These are phyloP conservation scores for Bruguiera gymnorhiza DNA, from an alignment of 345 rosid species.

Conservation along the genomic window DNA sequence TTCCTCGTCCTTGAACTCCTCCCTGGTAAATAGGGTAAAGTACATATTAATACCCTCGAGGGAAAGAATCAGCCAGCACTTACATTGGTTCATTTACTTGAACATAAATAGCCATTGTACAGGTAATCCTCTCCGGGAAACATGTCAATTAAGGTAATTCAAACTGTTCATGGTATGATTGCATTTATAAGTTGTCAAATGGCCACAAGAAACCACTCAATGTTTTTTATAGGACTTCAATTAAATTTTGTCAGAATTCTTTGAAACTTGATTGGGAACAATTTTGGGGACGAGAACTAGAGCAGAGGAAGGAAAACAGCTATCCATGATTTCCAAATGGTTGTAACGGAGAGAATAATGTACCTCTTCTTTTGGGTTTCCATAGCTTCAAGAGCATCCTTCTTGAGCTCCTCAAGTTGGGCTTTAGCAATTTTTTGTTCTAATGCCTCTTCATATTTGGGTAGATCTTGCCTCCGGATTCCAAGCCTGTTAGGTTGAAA, in stretches of 20 bases:
- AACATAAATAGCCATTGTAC: neutral
- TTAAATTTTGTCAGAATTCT: too few relatives aligned
- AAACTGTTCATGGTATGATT: neutral
- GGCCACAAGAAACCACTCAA: neutral
- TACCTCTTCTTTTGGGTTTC: slow-evolving; percentile 92
- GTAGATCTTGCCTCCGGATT: slow-evolving; percentile 73
- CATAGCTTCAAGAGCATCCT: slow-evolving; percentile 90
- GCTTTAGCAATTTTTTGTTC: slow-evolving; percentile 84
- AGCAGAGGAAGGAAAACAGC: neutral
- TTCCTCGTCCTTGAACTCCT: slow-evolving; percentile 85
- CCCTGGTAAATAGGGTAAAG: slow-evolving; percentile 42
- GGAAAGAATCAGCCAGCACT: neutral
- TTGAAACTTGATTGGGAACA: too few relatives aligned
- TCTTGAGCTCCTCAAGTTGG: slow-evolving; percentile 82
- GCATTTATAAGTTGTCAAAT: neutral
- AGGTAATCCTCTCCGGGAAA: neutral
- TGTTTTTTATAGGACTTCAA: neutral
- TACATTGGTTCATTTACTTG: neutral
- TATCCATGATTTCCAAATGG: neutral
- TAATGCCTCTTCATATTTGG: slow-evolving; percentile 78
- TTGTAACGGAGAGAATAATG: neutral
- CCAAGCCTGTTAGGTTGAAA: slow-evolving; percentile 60
- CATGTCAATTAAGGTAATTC: neutral
- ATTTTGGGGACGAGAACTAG: neutral
- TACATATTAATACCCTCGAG: neutral